Evolutionary conservation across 2,329 filamentous ascomycete genomes (phyloP), one percentile per base, ranked within the genome.

Genomic region (Xylaria arbuscula): DNA sequence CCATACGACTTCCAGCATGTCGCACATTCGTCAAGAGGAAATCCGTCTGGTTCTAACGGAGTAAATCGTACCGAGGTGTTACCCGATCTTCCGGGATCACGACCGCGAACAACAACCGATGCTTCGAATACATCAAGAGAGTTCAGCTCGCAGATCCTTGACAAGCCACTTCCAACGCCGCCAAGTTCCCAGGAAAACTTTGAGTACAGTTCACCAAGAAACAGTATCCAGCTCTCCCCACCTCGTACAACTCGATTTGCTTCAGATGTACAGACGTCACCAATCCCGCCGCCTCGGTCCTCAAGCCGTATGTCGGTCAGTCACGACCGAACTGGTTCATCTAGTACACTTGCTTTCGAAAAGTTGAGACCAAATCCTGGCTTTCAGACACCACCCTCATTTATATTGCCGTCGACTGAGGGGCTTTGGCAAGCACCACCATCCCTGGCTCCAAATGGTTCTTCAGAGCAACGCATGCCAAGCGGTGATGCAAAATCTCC

Each of bases 1-100:
- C 89, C 89, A 2, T 90, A 89, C 78, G 90, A 90, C 80, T 91
- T 91, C 69, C 88, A 90, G 75, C 89, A 91, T 77, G 82, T 91
- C 40, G 84, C 86, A 3, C 88, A 90, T 75, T 88, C 85, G 13
- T 80, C 83, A 13, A 84, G 84, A 55, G 84, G 88, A 36, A 80
- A 84, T 58, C 67, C 85, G 2, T 78, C 83, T 3, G 80, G 80
- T 64, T 69, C 83, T 7, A 79, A 82, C 50, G 78, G 80, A 34
- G 73, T 78, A 2, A 84, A 80, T 71, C 81, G 80, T 17, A 77
- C 78, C 56, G 80, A 84, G 34, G 73, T 84, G 57, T 80, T 81
- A 15, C 81, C 81, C 11, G 84, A 85, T 66, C 81, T 84, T 64
- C 81, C 82, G 17, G 78, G 80, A 19, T 66, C 67, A 57, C 71